Conservation (phyloP, 305 asterid genomes). For the Euphrasia arctica region DNA sequence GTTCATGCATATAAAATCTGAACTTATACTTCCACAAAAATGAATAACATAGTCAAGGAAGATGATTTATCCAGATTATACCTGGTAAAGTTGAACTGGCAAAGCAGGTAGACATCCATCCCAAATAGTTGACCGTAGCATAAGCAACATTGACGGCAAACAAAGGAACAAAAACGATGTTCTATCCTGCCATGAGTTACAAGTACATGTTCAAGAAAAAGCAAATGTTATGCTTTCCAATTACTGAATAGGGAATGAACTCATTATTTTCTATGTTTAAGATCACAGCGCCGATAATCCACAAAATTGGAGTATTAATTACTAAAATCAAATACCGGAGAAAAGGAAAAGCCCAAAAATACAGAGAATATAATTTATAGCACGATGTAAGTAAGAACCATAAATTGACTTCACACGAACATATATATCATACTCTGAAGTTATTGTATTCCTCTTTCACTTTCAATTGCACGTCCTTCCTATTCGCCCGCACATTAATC, state of each 20-base stretch:
- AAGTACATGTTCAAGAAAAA: slow-evolving; percentile 12
- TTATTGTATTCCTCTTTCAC: slow-evolving; percentile 95
- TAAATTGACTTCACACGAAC: background rate
- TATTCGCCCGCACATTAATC: slow-evolving; percentile 77
- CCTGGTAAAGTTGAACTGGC: slow-evolving; percentile 99
- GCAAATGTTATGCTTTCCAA: slow-evolving; percentile 11
- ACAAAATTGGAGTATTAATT: background rate
- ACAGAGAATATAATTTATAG: no score
- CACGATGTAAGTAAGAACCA: background rate
- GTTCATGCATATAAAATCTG: slow-evolving; percentile 28
- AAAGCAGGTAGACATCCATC: slow-evolving; percentile 92
- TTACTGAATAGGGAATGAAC: slow-evolving; percentile 12
- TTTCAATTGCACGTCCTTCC: slow-evolving; percentile 89
- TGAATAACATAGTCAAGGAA: slow-evolving; percentile 6
- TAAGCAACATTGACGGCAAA: slow-evolving; percentile 70
- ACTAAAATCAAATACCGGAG: slow-evolving; percentile 17
- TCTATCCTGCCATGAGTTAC: slow-evolving; percentile 68
- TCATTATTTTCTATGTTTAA: background rate
- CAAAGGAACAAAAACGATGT: slow-evolving; percentile 83
- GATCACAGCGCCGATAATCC: slow-evolving; percentile 12
- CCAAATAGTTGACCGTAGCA: slow-evolving; percentile 76
- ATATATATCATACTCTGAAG: slow-evolving; percentile 57
- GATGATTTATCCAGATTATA: slow-evolving; percentile 21
- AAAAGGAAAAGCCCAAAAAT: background rate
- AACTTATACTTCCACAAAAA: slow-evolving; percentile 8